phyloP scores from a whole-genome alignment of 2,329 filamentous ascomycete species.

The Apiospora marii region DNA sequence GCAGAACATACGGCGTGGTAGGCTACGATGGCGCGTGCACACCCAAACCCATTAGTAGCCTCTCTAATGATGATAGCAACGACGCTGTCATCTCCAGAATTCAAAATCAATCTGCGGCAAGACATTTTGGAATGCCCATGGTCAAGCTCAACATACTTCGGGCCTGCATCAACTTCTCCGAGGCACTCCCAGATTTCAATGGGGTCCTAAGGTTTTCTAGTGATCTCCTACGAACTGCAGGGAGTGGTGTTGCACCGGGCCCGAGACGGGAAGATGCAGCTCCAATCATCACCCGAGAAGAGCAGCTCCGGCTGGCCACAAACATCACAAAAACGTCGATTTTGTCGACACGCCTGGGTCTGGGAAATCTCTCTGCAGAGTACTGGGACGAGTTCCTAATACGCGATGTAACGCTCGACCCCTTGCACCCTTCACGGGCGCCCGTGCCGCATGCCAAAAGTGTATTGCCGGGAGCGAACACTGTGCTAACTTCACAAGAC shows the following conservation, averaged over 20 bases:
- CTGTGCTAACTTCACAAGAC: conserved; percentile 63
- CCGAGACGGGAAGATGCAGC: conserved; percentile 73
- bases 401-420: conserved; percentile 75
- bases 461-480: conserved; percentile 58
- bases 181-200: conserved; percentile 89
- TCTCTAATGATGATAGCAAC: conserved; percentile 54
- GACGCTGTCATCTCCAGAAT: conserved; percentile 64
- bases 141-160: conserved; percentile 88
- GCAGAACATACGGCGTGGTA: conserved; percentile 71
- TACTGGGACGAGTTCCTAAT: conserved; percentile 98
- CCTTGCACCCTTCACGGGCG: conserved; percentile 63
- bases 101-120: conserved; percentile 61
- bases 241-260: conserved; percentile 79
- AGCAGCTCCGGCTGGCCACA: conserved; percentile 83
- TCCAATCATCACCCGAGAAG: conserved; percentile 77
- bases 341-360: conserved; percentile 78
- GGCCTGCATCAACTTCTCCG: conserved; percentile 91
- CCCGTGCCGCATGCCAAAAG: conserved; percentile 72
- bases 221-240: conserved; percentile 82
- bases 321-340: conserved; percentile 86
- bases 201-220: conserved; percentile 90
- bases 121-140: conserved; percentile 78
- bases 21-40: conserved; percentile 50
- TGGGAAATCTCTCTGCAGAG: conserved; percentile 75
- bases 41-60: not conserved